Conservation (phyloP, 306 rosid species). For the Vigna trinervia region DNA sequence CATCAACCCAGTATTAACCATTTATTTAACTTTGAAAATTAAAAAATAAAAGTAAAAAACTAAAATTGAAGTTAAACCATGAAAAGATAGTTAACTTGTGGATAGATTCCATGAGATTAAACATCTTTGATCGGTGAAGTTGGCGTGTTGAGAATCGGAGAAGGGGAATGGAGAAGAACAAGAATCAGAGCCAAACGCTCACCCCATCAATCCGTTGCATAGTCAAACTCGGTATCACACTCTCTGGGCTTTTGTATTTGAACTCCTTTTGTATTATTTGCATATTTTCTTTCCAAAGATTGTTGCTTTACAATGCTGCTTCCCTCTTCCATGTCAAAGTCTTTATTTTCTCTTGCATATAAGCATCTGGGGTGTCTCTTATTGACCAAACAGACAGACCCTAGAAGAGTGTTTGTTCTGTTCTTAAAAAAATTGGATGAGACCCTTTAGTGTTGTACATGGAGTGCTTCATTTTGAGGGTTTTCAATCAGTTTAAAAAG, state of each 20-base stretch:
- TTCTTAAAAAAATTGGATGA: slow-evolving; percentile 6
- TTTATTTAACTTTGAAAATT: neutral
- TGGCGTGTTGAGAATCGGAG: neutral
- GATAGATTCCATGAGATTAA: neutral
- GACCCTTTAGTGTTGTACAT: neutral
- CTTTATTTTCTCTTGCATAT: slow-evolving; percentile 1
- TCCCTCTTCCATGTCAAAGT: neutral
- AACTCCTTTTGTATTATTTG: slow-evolving; percentile 23
- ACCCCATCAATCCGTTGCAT: slow-evolving; percentile 76
- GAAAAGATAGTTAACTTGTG: neutral
- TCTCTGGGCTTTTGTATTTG: neutral
- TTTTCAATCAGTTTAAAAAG: neutral
- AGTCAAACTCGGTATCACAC: slow-evolving; percentile 73
- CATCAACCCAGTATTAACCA: too few relatives aligned
- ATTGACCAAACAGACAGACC: neutral
- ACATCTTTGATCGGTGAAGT: neutral
- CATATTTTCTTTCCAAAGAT: slow-evolving; percentile 31
- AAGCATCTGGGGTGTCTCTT: slow-evolving; percentile 33
- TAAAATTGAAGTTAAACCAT: neutral
- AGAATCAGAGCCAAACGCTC: slow-evolving; percentile 40
- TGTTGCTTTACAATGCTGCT: slow-evolving; percentile 23
- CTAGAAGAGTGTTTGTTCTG: slow-evolving; percentile 10
- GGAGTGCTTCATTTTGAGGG: neutral
- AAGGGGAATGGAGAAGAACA: slow-evolving; percentile 45
- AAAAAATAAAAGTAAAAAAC: neutral